A percentile compares a stretch with the other conserved stretches of the same genome.
Conservation (phyloP, 208 protist genomes). For the Baffinella frigidus region DNA sequence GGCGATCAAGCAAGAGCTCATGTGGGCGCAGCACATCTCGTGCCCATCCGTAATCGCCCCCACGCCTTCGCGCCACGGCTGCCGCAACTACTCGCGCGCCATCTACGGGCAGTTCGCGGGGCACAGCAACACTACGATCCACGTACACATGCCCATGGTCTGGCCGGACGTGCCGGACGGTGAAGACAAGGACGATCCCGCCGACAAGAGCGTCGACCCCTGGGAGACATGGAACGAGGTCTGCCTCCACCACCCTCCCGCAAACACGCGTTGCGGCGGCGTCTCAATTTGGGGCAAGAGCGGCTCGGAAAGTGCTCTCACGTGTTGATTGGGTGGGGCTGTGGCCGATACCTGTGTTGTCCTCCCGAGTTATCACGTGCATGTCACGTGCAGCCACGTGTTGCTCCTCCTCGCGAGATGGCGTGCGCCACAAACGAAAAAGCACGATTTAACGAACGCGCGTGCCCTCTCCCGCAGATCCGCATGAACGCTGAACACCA, state of each 20-base stretch:
- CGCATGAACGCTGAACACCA: conserved; percentile 75
- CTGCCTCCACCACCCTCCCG: too few species aligned
- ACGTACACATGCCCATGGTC: conserved; percentile 47
- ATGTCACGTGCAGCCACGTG: too few species aligned
- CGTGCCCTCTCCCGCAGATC: too few species aligned
- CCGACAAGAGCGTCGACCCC: neutral
- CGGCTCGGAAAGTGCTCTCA: too few species aligned
- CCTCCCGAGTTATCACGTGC: too few species aligned
- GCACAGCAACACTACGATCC: neutral
- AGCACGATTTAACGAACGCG: too few species aligned
- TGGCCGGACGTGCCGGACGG: neutral
- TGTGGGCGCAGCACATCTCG: conserved; percentile 78
- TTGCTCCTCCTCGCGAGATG: too few species aligned
- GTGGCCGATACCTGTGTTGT: too few species aligned
- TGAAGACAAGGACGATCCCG: neutral
- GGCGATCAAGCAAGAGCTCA: conserved; percentile 70
- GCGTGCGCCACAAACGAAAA: too few species aligned
- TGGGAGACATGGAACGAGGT: conserved; percentile 78
- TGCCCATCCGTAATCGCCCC: conserved; percentile 77
- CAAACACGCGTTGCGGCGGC: too few species aligned
- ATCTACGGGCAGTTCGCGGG: conserved; percentile 71
- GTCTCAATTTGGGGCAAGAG: too few species aligned
- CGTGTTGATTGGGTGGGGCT: too few species aligned
- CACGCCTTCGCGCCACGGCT: conserved; percentile 32
- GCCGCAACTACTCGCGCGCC: conserved; percentile 72